A percentile compares a stretch with the other conserved stretches of the same genome.
Evolutionary conservation across 23 red algal species (phyloP).

Genomic region (Gracilaria vermiculophylla): DNA sequence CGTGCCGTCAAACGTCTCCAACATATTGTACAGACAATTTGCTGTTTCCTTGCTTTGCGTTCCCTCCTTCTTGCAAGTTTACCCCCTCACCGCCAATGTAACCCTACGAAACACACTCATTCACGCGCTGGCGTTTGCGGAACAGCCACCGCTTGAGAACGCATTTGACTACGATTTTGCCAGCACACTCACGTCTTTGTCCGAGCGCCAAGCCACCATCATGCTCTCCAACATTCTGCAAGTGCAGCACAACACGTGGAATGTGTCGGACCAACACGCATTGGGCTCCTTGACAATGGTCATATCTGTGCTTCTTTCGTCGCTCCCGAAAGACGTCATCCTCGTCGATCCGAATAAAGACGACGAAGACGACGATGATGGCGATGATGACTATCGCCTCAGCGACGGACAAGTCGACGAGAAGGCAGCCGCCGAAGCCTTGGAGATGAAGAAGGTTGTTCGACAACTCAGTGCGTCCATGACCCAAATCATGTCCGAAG

Average conservation of each 20-base stretch:
- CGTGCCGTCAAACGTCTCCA: background rate
- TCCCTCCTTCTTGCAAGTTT: background rate
- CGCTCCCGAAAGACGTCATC: conserved; percentile 29
- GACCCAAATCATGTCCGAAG: conserved; percentile 45
- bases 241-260: conserved; percentile 7
- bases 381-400: too few species aligned
- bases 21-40: conserved; percentile 21
- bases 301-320: conserved; percentile 18
- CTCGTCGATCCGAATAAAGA: background rate
- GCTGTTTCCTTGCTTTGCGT: background rate
- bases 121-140: background rate
- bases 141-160: background rate
- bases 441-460: conserved; percentile 12
- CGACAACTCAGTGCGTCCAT: conserved; percentile 3
- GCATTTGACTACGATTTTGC: conserved; percentile 9
- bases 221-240: conserved; percentile 46
- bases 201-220: background rate
- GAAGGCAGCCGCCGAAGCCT: background rate
- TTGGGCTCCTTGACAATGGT: conserved; percentile 18
- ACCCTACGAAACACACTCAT: background rate
- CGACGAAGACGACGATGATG: background rate
- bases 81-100: background rate
- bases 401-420: background rate
- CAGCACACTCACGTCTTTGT: background rate
- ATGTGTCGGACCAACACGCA: background rate